Base-by-base conservation (phyloP, 164 flowering plant species). In the Umbellularia californica region DNA sequence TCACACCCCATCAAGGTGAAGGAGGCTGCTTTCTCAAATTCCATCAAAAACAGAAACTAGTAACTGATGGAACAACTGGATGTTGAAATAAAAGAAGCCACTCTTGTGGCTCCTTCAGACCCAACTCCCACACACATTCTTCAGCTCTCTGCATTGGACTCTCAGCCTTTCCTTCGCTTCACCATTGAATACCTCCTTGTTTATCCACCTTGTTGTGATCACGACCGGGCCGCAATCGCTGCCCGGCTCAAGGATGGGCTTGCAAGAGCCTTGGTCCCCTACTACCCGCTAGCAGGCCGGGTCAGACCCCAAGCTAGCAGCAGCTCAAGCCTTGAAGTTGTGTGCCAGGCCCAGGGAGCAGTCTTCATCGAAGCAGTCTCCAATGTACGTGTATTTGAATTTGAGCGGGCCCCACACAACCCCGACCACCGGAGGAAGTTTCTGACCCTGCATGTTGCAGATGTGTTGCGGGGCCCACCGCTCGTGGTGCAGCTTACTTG, bases 91-190 rank as follows among this genome's bases (percentile, higher is more conserved):
- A 87, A 84, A 69, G 87, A 86, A 72, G 82, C 82, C 11, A 55
- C 71, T 1, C 30, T 90, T 9, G 77, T 91, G 28, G 66, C 82
- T 2, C 96, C 96, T 3, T 78, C 86, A 0, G 84, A 84, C 20
- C 87, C 87, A 27, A 91, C 96, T n/a, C 96, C 94, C 10, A 60
- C 79, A 3, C 77, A 75, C 1, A 68, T 79, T 14, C 91, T 91
- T 51, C 10, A 72, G 1, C 94, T 91, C 70, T 91, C 96, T 0
- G 76, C 93, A 2, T 72, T 91, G 13, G 96, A 91, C 63, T 91
- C 96, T 41, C 93, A 91, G 79, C 90, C 83, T 76, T 91, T 91
- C 80, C 82, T 90, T 3, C 91, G 96, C 17, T 91, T 88, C 84
- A 84, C 90, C 69, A 81, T 90, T 17, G 96, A 91, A 55, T 91